Evolutionary conservation across 2,329 filamentous ascomycete genomes (phyloP), one percentile per base, ranked within the genome.

Genomic region (Mycogone perniciosa): DNA sequence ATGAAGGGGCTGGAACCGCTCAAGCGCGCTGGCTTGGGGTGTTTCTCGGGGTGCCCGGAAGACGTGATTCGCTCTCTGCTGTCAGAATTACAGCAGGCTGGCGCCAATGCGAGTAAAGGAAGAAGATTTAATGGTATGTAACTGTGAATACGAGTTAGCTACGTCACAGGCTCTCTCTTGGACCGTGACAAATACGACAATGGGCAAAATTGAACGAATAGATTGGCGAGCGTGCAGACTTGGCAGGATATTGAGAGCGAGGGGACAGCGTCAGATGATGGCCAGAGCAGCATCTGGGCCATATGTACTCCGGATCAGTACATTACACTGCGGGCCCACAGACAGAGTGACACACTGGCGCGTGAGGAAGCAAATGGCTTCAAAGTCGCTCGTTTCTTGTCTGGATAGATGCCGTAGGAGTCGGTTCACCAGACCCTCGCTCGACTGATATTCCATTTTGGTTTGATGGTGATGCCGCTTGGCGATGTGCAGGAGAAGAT

Each of bases 341-440:
- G 45, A 52, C 59, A 59, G 54, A 54, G 52, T 51, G 11, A 29
- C 44, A 54, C 52, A 48, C 40, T 48, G 39, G 33, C 27, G 34
- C 37, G 44, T 31, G 20, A 44, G 35, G 30, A 8, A 31, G 31
- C 26, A 39, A 35, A 38, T 33, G 55, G 57, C 58, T 58, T 59
- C 52, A 55, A 34, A 29, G 53, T 59, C 51, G 52, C 57, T 62
- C 60, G 59, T 60, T 55, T 60, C 54, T 56, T 56, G 60, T 56
- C 52, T 56, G 54, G 57, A 55, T 54, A 52, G 56, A 56, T 60
- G 60, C 59, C 60, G 58, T 64, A 57, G 57, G 60, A 60, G 27
- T 41, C 42, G 40, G 26, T 41, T 27, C 46, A 41, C 10, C 46
- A 41, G 46, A 46, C 34, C 43, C 30, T 35, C 20, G 29, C 38